Evolutionary conservation across 768 basidiomycete genomes (phyloP).

Genomic region (Tricholoma bakamatsutake): DNA sequence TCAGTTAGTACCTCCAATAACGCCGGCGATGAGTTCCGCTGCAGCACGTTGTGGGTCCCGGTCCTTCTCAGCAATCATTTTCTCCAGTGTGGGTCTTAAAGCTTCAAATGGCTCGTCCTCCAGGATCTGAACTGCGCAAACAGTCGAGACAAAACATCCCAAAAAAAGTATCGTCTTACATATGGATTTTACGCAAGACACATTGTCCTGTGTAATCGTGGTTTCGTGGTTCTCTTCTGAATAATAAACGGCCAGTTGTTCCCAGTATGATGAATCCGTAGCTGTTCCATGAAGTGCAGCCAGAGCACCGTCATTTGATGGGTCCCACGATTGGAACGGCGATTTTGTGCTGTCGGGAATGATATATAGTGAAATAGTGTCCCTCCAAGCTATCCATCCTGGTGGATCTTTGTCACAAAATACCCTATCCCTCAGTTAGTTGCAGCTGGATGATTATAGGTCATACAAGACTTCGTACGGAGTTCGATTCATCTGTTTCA

Average conservation of each 20-base stretch:
- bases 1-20: slow-evolving; percentile 48
- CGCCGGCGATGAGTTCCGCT: slow-evolving; percentile 75
- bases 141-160: slow-evolving; percentile 1
- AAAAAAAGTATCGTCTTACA: slow-evolving; percentile 36
- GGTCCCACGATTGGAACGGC: slow-evolving; percentile 58
- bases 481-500: slow-evolving; percentile 23
- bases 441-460: neutral
- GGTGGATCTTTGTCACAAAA: slow-evolving; percentile 50
- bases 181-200: slow-evolving; percentile 69
- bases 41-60: slow-evolving; percentile 87
- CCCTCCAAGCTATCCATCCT: slow-evolving; percentile 69
- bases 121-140: slow-evolving; percentile 62
- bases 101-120: slow-evolving; percentile 65
- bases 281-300: slow-evolving; percentile 43
- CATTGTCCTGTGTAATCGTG: slow-evolving; percentile 58
- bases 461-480: slow-evolving; percentile 38
- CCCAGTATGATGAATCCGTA: slow-evolving; percentile 55
- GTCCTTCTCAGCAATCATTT: slow-evolving; percentile 60
- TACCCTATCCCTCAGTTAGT: slow-evolving; percentile 28
- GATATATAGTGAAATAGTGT: slow-evolving; percentile 38
- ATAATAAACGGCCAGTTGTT: slow-evolving; percentile 59
- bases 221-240: slow-evolving; percentile 75
- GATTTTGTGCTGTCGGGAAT: slow-evolving; percentile 42
- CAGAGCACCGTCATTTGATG: slow-evolving; percentile 43
- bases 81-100: slow-evolving; percentile 56